Base-by-base conservation (phyloP, 768 basidiomycete species). In the Leccinum truebloodii region DNA sequence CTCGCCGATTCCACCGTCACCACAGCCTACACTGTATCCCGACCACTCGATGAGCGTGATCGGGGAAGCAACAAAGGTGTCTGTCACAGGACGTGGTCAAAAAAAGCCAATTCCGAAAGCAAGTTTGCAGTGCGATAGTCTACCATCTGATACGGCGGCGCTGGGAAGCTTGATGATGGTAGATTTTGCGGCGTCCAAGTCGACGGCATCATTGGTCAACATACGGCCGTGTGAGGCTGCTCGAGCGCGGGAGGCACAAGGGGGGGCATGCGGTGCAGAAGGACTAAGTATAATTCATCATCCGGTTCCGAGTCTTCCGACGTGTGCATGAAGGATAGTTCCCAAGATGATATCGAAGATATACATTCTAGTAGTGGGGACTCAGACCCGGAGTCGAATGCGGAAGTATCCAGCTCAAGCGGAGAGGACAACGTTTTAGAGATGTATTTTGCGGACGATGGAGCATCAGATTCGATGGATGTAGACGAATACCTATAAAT, bases 1-100 rank as follows among this genome's bases (percentile, higher is more conserved):
- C 9, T 74, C 75, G 20, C 63, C 76, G 3, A 65, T 71, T 20
- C 73, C 79, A 51, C 79, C 82, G 16, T 85, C 82, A 6, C 87
- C 87, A 9, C 84, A 83, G 63, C 83, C 83, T 13, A 87, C 86
- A 7, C 65, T 89, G 58, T 88, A 85, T 67, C 88, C 88, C 3
- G 89, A 90, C 59, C 88, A 90, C 71, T 89, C 87, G 7, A 76
- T 88, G 73, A 88, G 86, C 60, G 77, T 87, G 44, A 78, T 82
- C 6, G 83, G 80, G 16, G 75, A 77, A 54, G 75, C 65, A 39
- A 70, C 66, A 62, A 71, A 67, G 18, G 52, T 66, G 41, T 52
- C 67, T 52, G 32, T 72, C 60, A 59, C 70, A 16, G 66, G 68
- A 55, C 69, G 71, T 0, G 63, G 60, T 55, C 73, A 74, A 52